Conservation (phyloP, 2,329 filamentous ascomycete genomes). For the Fusarium foetens region DNA sequence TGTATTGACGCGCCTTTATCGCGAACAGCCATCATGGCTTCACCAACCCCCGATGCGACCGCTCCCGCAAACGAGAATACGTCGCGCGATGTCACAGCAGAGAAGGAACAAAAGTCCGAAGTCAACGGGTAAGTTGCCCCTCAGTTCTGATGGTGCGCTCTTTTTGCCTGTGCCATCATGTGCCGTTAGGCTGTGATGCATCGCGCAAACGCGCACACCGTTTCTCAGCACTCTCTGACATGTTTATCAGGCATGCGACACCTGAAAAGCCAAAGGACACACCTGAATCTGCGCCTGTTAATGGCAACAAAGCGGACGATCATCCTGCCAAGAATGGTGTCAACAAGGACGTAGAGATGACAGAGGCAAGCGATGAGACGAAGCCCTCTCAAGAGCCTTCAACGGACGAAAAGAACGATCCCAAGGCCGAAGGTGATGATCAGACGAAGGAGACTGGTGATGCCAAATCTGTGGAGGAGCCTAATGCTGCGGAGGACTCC, state of each 20-base stretch:
- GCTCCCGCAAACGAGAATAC: slow-evolving; percentile 57
- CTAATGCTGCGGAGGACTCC: not conserved
- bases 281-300: slow-evolving; percentile 39
- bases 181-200: slow-evolving; percentile 13
- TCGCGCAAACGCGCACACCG: not conserved
- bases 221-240: slow-evolving; percentile 40
- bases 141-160: slow-evolving; percentile 3
- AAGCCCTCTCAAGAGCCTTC: slow-evolving; percentile 14
- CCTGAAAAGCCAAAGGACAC: slow-evolving; percentile 37
- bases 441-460: slow-evolving; percentile 13
- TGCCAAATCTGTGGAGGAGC: slow-evolving; percentile 5
- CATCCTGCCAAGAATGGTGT: slow-evolving; percentile 41
- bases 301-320: slow-evolving; percentile 42
- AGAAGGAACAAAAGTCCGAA: slow-evolving; percentile 48
- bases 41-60: slow-evolving; percentile 56
- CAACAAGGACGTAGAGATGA: slow-evolving; percentile 40
- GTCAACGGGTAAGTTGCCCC: slow-evolving; percentile 52
- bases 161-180: slow-evolving; percentile 21
- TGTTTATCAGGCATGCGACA: slow-evolving; percentile 43
- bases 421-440: slow-evolving; percentile 28
- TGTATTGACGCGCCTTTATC: slow-evolving; percentile 44
- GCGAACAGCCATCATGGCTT: slow-evolving; percentile 65
- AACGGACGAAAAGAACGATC: slow-evolving; percentile 12
- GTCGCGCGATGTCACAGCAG: slow-evolving; percentile 48
- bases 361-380: slow-evolving; percentile 21